phyloP scores from a whole-genome alignment of 192 early-diverging fungal genomes.

The Radiomyces spectabilis region DNA sequence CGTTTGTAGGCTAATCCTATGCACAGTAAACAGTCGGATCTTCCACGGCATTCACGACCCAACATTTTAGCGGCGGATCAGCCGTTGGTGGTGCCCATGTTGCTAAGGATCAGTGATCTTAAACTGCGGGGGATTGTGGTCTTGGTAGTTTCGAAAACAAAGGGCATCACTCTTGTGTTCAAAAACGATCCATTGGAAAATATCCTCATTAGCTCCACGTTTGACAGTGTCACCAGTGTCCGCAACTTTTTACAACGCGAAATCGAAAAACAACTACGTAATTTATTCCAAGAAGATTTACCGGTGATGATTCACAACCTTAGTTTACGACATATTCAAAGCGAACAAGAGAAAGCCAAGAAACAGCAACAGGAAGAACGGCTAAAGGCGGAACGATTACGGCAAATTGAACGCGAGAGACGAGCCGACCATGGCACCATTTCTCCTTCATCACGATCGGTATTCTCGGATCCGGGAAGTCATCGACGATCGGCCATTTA shows the following conservation, averaged over 20 bases:
- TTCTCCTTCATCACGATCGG: neutral
- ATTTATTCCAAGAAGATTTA: conserved; percentile 92
- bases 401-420: neutral
- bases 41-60: conserved; percentile 54
- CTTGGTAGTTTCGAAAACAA: conserved; percentile 88
- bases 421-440: neutral
- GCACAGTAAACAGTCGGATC: conserved; percentile 48
- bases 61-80: conserved; percentile 83
- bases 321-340: conserved; percentile 61
- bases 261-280: conserved; percentile 86
- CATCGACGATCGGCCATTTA: neutral
- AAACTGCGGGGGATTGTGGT: conserved; percentile 91
- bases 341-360: conserved; percentile 35
- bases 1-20: conserved; percentile 85
- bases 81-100: conserved; percentile 95
- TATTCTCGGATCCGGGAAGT: conserved; percentile 3
- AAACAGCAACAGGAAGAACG: conserved; percentile 2
- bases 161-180: conserved; percentile 94
- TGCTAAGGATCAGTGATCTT: conserved; percentile 83
- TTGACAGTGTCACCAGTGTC: conserved; percentile 89
- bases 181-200: conserved; percentile 96
- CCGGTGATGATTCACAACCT: conserved; percentile 92
- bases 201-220: conserved; percentile 91
- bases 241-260: conserved; percentile 82
- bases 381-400: neutral